These are phyloP conservation scores for Cordyceps farinosa DNA, from an alignment of 2,329 filamentous ascomycete genomes.

Conservation along the genomic window DNA sequence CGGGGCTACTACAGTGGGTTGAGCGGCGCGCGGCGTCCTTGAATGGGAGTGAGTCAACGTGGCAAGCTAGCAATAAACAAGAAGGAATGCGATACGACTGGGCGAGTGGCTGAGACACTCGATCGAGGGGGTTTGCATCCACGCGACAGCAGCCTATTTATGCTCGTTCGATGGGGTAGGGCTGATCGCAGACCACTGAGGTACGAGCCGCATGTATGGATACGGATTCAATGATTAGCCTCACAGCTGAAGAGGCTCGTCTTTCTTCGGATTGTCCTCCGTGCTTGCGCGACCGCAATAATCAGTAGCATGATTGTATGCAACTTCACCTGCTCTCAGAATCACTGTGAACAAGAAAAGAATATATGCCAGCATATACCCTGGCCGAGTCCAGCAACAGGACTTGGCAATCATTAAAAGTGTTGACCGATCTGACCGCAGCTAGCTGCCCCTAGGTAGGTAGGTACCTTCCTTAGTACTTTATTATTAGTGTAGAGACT, in stretches of 20 bases:
- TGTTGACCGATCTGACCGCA: not conserved
- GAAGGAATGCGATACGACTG: not conserved
- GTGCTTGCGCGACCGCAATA: too few relatives aligned
- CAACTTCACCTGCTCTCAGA: too few relatives aligned
- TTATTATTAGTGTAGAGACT: not conserved
- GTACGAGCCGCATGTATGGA: too few relatives aligned
- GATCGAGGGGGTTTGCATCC: not conserved
- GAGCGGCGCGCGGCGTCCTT: not conserved
- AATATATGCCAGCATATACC: too few relatives aligned
- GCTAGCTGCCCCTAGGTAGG: not conserved
- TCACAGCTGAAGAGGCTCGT: not conserved
- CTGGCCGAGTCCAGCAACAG: too few relatives aligned
- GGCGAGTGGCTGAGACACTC: not conserved
- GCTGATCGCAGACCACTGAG: too few relatives aligned
- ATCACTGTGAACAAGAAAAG: too few relatives aligned
- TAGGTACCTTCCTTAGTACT: too few relatives aligned
- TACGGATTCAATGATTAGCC: not conserved
- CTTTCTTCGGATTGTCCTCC: too few relatives aligned
- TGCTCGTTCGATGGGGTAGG: not conserved
- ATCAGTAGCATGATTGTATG: too few relatives aligned
- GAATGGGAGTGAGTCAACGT: not conserved
- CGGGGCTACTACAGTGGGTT: not conserved
- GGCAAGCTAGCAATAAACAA: not conserved
- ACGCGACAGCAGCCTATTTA: not conserved
- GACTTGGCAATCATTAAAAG: not conserved